Evolutionary conservation across 768 basidiomycete genomes (phyloP).

Genomic region (Boletus rubescentipes): DNA sequence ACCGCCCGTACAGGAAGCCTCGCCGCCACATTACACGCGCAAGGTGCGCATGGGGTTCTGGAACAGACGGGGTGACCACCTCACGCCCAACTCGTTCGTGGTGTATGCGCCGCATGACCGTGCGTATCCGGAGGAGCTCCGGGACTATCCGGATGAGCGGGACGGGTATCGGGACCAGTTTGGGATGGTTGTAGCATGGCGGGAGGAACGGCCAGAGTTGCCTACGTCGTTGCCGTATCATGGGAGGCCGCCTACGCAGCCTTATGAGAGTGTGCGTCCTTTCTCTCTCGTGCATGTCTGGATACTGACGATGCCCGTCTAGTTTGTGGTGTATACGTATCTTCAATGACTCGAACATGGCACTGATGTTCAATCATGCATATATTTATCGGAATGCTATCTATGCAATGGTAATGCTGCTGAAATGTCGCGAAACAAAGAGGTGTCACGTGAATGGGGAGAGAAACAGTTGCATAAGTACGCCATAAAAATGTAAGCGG

Average conservation of each 20-base stretch:
- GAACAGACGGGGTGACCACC: conserved; percentile 76
- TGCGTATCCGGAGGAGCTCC: conserved; percentile 61
- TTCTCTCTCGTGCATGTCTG: not conserved
- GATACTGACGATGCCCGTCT: not conserved
- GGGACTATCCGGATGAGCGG: conserved; percentile 53
- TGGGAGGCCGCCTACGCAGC: conserved; percentile 51
- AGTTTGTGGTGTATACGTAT: conserved; percentile 45
- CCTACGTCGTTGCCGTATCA: conserved; percentile 59
- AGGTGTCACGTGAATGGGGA: not conserved
- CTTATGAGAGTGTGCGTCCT: conserved; percentile 53
- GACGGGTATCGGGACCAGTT: conserved; percentile 58
- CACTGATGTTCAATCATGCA: not conserved
- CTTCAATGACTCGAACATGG: conserved; percentile 12
- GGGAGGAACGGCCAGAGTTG: conserved; percentile 51
- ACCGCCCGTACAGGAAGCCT: conserved; percentile 28
- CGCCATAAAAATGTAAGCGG: conserved; percentile 20
- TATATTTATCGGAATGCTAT: conserved; percentile 23
- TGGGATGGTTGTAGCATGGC: conserved; percentile 43
- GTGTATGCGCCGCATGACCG: conserved; percentile 62
- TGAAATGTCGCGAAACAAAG: not conserved
- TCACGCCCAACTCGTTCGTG: conserved; percentile 52
- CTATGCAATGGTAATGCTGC: not conserved
- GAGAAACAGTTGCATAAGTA: conserved; percentile 19
- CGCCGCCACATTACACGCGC: conserved; percentile 30
- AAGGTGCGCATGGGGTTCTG: conserved; percentile 59